Evolutionary conservation across 768 basidiomycete species (phyloP).

Genomic region (Sarcodon aspratus): DNA sequence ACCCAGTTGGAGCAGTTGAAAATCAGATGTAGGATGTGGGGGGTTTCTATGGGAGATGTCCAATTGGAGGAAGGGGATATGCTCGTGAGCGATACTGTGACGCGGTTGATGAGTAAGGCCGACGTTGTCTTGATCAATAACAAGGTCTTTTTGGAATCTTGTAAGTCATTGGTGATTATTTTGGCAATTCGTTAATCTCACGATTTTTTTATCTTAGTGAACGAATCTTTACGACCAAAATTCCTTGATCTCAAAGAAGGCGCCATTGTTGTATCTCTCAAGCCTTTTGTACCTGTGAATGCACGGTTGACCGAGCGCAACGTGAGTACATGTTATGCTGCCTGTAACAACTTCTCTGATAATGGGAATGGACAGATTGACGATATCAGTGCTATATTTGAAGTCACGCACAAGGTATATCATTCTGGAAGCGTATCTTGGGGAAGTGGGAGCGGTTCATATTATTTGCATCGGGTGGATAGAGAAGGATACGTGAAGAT

Average conservation of each 20-base stretch:
- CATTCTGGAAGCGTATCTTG: slow-evolving; percentile 72
- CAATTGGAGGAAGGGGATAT: slow-evolving; percentile 84
- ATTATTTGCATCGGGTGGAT: slow-evolving; percentile 72
- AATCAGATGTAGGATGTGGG: slow-evolving; percentile 86
- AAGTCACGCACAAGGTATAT: slow-evolving; percentile 58
- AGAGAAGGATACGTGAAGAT: slow-evolving; percentile 57
- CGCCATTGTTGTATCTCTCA: slow-evolving; percentile 79
- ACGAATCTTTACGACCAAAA: slow-evolving; percentile 75
- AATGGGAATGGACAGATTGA: slow-evolving; percentile 34
- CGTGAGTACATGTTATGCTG: slow-evolving; percentile 20
- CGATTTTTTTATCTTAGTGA: slow-evolving; percentile 39
- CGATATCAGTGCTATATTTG: slow-evolving; percentile 76
- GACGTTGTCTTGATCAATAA: slow-evolving; percentile 91
- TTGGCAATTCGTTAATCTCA: background rate
- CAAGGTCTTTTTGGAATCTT: slow-evolving; percentile 65
- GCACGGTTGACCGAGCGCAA: slow-evolving; percentile 80
- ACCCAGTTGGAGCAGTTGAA: slow-evolving; percentile 66
- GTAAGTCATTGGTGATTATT: slow-evolving; percentile 35
- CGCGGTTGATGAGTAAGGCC: slow-evolving; percentile 63
- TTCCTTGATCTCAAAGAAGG: slow-evolving; percentile 94
- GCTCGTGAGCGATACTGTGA: slow-evolving; percentile 52
- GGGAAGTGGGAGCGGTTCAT: slow-evolving; percentile 59
- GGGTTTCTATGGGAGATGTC: slow-evolving; percentile 61
- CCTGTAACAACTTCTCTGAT: slow-evolving; percentile 1
- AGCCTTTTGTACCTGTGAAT: slow-evolving; percentile 68